Percentiles rank a stretch among this genome's conserved stretches.
phyloP scores from a whole-genome alignment of 441 rosid species.

The Erysimum pusillum region DNA sequence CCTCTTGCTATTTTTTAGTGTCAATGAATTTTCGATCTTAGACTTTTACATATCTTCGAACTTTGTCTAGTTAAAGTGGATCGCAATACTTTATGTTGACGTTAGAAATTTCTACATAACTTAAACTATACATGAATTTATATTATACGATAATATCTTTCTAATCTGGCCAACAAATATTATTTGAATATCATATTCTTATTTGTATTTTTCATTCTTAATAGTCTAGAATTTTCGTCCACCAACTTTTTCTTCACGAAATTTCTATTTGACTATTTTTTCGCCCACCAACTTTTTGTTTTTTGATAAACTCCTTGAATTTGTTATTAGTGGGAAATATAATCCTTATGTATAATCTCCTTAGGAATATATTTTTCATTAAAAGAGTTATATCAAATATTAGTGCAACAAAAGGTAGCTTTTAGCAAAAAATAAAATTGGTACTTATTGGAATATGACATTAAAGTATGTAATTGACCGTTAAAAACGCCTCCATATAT shows the following conservation, averaged over 20 bases:
- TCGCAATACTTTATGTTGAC: slow-evolving; percentile 29
- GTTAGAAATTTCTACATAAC: slow-evolving; percentile 16
- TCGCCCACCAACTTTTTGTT: slow-evolving; percentile 13
- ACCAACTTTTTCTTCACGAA: neutral
- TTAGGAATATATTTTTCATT: neutral
- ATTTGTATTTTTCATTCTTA: neutral
- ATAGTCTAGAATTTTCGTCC: slow-evolving; percentile 6
- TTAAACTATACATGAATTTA: slow-evolving; percentile 9
- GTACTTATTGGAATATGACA: slow-evolving; percentile 11
- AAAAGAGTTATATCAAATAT: slow-evolving; percentile 10
- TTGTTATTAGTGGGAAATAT: neutral
- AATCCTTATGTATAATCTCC: neutral
- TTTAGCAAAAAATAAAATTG: neutral
- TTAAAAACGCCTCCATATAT: slow-evolving; percentile 30
- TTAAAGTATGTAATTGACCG: slow-evolving; percentile 46
- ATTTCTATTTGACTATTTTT: neutral
- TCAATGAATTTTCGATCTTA: neutral
- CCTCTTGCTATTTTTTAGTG: slow-evolving; percentile 13
- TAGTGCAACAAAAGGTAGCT: neutral
- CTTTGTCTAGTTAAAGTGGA: slow-evolving; percentile 34
- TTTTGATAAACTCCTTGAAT: neutral
- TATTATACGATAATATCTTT: neutral
- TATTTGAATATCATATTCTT: neutral
- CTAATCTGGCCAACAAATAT: neutral
- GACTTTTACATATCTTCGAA: slow-evolving; percentile 23